phyloP scores from a whole-genome alignment of 2,329 filamentous ascomycete species.

The Lomentospora prolificans region DNA sequence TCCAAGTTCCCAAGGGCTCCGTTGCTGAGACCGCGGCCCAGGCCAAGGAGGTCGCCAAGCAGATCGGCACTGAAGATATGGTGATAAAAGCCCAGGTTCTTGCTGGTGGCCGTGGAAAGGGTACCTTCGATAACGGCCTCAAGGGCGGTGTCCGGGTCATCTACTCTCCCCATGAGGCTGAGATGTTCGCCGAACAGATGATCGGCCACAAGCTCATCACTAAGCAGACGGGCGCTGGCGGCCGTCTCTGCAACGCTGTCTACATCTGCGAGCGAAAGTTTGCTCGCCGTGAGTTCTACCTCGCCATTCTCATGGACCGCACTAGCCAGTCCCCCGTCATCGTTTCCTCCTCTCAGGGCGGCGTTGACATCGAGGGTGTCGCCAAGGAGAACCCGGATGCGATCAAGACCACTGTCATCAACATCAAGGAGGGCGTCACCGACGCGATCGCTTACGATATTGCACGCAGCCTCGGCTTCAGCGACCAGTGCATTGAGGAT shows the following conservation, averaged over 20 bases:
- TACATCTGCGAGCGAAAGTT: constrained; percentile 99
- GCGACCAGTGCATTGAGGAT: constrained; percentile 91
- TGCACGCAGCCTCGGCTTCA: constrained; percentile 88
- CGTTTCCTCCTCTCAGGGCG: constrained; percentile 94
- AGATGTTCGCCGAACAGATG: constrained; percentile 99
- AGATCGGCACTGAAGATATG: constrained; percentile 90
- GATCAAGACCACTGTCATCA: constrained; percentile 85
- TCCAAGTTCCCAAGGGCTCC: constrained; percentile 82
- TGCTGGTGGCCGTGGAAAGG: constrained; percentile 95
- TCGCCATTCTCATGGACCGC: constrained; percentile 97
- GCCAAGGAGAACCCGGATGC: constrained; percentile 96
- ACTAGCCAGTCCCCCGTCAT: constrained; percentile 85
- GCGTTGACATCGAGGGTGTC: constrained; percentile 98
- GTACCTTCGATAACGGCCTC: constrained; percentile 93
- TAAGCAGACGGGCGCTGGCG: constrained; percentile 93
- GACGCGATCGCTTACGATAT: constrained; percentile 90
- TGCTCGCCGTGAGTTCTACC: constrained; percentile 96
- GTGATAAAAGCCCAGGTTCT: constrained; percentile 99
- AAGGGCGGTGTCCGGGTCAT: constrained; percentile 98
- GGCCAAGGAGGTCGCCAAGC: constrained; percentile 83
- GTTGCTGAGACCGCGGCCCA: constrained; percentile 77
- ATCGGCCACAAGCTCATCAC: constrained; percentile 99
- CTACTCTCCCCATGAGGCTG: constrained; percentile 92
- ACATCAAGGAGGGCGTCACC: constrained; percentile 91
- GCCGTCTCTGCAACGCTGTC: constrained; percentile 91